These are phyloP conservation scores for Epichloe aotearoae DNA, from an alignment of 2,329 filamentous ascomycete genomes.

Conservation along the genomic window DNA sequence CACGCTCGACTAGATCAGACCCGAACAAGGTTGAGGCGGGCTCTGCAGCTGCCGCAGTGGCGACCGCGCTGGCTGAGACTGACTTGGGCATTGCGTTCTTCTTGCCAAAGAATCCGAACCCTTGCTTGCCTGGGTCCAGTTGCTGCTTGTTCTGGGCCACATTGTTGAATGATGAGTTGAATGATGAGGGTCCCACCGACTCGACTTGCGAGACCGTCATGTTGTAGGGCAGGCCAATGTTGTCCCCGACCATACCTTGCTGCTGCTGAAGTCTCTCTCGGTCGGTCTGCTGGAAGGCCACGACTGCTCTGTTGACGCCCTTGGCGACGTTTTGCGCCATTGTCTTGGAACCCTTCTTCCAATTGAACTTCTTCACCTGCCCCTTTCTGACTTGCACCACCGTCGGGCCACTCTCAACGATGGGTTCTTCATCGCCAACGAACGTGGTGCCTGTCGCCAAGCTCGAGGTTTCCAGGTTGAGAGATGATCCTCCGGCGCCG, in stretches of 20 bases:
- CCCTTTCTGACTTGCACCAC: conserved; percentile 92
- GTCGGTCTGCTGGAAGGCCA: conserved; percentile 49
- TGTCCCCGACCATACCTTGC: conserved; percentile 45
- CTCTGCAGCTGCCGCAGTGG: conserved; percentile 33
- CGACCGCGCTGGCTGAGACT: conserved; percentile 26
- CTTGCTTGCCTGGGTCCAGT: conserved; percentile 33
- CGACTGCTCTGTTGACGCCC: conserved; percentile 84
- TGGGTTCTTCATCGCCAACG: conserved; percentile 53
- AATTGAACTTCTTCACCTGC: conserved; percentile 93
- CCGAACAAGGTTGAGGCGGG: conserved; percentile 61
- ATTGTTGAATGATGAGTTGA: not conserved
- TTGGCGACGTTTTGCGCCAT: conserved; percentile 91
- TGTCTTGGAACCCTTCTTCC: conserved; percentile 92
- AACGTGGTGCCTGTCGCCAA: conserved; percentile 45
- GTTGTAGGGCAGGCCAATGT: conserved; percentile 57
- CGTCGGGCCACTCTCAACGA: conserved; percentile 65
- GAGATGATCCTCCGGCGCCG: conserved; percentile 30
- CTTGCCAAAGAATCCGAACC: conserved; percentile 61
- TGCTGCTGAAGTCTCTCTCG: conserved; percentile 40
- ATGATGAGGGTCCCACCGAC: conserved; percentile 20
- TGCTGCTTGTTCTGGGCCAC: conserved; percentile 13
- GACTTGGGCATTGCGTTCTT: conserved; percentile 39
- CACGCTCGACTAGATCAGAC: conserved; percentile 72
- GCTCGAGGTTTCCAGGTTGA: conserved; percentile 39
- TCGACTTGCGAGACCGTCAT: conserved; percentile 48